Conservation (phyloP, 169 alveolate genomes). For the Babesia sp. region DNA sequence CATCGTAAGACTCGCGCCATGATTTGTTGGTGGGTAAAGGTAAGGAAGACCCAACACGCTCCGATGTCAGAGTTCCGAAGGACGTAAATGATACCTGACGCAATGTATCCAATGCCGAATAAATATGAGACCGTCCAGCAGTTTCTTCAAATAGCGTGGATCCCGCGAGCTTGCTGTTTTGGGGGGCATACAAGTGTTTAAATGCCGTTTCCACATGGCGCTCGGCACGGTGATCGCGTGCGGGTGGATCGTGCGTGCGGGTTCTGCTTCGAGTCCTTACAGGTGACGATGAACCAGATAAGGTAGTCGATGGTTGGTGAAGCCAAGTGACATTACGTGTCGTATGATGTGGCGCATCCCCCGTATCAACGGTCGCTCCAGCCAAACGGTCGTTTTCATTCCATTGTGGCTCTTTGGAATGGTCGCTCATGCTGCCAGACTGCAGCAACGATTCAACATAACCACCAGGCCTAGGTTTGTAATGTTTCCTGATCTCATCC, state of each 20-base stretch:
- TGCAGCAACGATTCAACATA: slow-evolving; percentile 2
- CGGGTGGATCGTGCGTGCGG: background rate
- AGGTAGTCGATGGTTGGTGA: background rate
- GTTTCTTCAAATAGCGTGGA: background rate
- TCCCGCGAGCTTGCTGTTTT: background rate
- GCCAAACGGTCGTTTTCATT: background rate
- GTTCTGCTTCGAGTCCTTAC: background rate
- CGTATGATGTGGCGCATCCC: background rate
- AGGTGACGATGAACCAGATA: background rate
- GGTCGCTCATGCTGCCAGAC: background rate
- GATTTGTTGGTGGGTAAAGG: background rate
- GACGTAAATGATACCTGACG: slow-evolving; percentile 9
- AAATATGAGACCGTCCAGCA: background rate
- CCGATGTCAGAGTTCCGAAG: background rate
- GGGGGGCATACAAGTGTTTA: background rate
- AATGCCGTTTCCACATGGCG: background rate
- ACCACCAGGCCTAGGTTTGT: slow-evolving; percentile 7
- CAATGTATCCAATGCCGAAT: slow-evolving; percentile 2
- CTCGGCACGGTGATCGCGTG: background rate
- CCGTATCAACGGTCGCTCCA: background rate
- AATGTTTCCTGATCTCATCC: slow-evolving; percentile 23
- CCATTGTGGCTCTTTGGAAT: background rate
- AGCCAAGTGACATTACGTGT: background rate
- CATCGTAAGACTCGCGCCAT: slow-evolving; percentile 19
- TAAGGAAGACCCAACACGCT: background rate